Conservation (phyloP, 2,329 filamentous ascomycete species). For the Verticillium albo-atrum region DNA sequence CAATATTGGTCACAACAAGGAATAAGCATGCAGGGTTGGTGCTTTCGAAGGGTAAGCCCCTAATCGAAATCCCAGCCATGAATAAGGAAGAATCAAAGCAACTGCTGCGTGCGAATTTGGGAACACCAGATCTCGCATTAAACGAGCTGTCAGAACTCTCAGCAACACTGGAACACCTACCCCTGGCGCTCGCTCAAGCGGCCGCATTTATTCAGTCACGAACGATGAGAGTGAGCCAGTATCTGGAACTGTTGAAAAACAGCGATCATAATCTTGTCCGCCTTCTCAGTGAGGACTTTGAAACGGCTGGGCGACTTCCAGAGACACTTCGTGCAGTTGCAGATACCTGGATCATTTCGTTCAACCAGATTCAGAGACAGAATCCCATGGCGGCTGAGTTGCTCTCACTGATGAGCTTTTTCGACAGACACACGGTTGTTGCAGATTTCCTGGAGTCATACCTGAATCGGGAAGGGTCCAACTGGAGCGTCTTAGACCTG, state of each 20-base stretch:
- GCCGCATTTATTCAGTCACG: slow-evolving; percentile 31
- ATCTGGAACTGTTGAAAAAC: slow-evolving; percentile 21
- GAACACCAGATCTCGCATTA: too few relatives aligned
- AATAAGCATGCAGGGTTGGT: slow-evolving; percentile 21
- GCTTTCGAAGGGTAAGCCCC: slow-evolving; percentile 16
- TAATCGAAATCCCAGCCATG: slow-evolving; percentile 23
- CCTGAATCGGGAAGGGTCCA: slow-evolving; percentile 29
- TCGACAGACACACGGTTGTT: too few relatives aligned
- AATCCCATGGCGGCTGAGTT: slow-evolving; percentile 24
- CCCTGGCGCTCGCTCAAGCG: slow-evolving; percentile 33
- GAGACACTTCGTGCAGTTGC: slow-evolving; percentile 24
- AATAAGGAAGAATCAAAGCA: slow-evolving; percentile 17
- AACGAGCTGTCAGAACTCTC: too few relatives aligned
- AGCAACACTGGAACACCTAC: slow-evolving; percentile 29
- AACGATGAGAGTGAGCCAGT: slow-evolving; percentile 16
- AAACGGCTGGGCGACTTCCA: slow-evolving; percentile 23
- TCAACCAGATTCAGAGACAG: slow-evolving; percentile 26
- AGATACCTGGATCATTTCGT: slow-evolving; percentile 33
- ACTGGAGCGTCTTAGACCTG: slow-evolving; percentile 23
- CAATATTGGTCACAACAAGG: slow-evolving; percentile 28
- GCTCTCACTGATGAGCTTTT: slow-evolving; percentile 24
- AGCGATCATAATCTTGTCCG: slow-evolving; percentile 21
- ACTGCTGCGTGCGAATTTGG: slow-evolving; percentile 7
- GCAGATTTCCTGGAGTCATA: slow-evolving; percentile 14
- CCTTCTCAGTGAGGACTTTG: slow-evolving; percentile 25